Evolutionary conservation across 495 filamentous ascomycete species (phyloP).

Genomic region (Xylaria palmicola): DNA sequence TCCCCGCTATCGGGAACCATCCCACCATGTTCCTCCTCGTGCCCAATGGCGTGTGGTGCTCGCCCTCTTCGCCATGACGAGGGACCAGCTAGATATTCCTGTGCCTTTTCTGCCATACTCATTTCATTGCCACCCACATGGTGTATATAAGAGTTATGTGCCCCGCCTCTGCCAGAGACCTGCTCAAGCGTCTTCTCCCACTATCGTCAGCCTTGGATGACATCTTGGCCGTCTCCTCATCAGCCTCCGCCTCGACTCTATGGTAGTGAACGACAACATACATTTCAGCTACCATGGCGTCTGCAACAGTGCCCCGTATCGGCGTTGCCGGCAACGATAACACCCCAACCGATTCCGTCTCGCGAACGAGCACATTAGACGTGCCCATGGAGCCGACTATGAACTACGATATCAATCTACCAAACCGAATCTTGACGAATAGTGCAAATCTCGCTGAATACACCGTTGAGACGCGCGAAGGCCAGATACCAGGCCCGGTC

Average conservation of each 20-base stretch:
- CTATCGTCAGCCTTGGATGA: not conserved
- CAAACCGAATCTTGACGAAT: slow-evolving; percentile 59
- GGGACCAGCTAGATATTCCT: not conserved
- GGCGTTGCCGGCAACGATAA: not conserved
- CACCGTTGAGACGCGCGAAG: slow-evolving; percentile 55
- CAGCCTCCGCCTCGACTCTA: not conserved
- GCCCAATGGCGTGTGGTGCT: slow-evolving; percentile 2
- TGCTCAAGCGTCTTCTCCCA: not conserved
- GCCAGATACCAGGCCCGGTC: slow-evolving; percentile 61
- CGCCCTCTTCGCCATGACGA: slow-evolving; percentile 5
- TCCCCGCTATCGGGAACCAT: not conserved
- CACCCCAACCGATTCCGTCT: not conserved
- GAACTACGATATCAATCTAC: slow-evolving; percentile 51
- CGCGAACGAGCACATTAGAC: not conserved
- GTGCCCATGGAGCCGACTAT: slow-evolving; percentile 1
- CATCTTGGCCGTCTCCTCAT: not conserved
- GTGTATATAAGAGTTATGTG: not conserved
- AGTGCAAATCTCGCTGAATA: slow-evolving; percentile 65
- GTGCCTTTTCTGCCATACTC: not conserved
- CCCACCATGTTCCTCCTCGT: not conserved
- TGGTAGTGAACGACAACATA: not conserved
- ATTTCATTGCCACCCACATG: not conserved
- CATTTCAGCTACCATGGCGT: not conserved
- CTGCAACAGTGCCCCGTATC: not conserved
- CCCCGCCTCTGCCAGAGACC: not conserved